Base-by-base conservation (phyloP, 1,139 yeast species). In the Geotrichum phurueaensis region DNA sequence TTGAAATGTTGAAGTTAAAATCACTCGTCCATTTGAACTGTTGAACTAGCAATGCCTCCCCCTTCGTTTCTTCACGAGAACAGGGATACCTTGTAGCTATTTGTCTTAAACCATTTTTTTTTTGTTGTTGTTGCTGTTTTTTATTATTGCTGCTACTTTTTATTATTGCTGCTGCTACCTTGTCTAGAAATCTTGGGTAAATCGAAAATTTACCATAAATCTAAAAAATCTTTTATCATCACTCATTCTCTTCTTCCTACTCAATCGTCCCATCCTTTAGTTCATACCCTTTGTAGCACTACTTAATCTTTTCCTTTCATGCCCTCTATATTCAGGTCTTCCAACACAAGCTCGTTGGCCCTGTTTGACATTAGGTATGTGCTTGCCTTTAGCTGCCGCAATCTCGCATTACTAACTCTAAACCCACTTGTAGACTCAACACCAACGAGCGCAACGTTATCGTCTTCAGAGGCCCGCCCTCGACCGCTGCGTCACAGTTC, bases 381-480 rank as follows among this genome's bases (percentile, higher is more conserved):
- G 23, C 1, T 22, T 7, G 3, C 29, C 29, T 13, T 10, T 9
- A 15, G 12, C 53, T 15, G 10, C 10, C 12, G n/a, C 29, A 13
- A 12, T 29, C 18, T 18, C 22, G 23, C 29, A 15, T 2, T 7
- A 15, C 51, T 51, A 51, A 51, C 54, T n/a, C 52, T 18, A 13
- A 18, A 50, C 51, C 53, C 56, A 57, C 54, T 33, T 53, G 6
- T 64, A 76, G 91, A 60, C 74, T 86, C 54, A 81, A 82, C 59
- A 84, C 89, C 54, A 76, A 81, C 15, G 95, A 89, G 55, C 87
- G 86, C 65, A 96, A 91, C 70, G 95, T 91, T 7, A 75, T 94
- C 22, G 83, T 94, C 3, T 73, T 94, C 48, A 86, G 92, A 67
- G 99, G 99, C 0, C 69, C 84, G 1, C 83, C 87, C 1, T 81